These are phyloP conservation scores for Clarireedia sp. DNA, from an alignment of 2,329 filamentous ascomycete species.

Conservation along the genomic window DNA sequence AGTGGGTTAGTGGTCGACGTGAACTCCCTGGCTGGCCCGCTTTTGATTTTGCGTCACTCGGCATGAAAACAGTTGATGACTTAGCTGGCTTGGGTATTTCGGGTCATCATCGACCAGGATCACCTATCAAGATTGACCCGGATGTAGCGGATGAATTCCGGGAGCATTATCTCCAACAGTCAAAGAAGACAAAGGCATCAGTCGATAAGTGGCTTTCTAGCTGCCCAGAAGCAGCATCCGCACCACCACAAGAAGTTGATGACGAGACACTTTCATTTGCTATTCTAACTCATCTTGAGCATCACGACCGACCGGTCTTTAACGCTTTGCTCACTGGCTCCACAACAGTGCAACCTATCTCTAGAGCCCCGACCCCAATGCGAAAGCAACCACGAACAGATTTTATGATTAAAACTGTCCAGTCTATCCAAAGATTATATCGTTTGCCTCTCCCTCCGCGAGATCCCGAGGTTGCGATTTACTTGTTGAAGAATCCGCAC, in stretches of 20 bases:
- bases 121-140: constrained; percentile 72
- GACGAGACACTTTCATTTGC: constrained; percentile 92
- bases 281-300: constrained; percentile 77
- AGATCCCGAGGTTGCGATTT: constrained; percentile 79
- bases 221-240: constrained; percentile 61
- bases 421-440: constrained; percentile 80
- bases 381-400: constrained; percentile 56
- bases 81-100: constrained; percentile 46
- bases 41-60: constrained; percentile 62
- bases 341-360: constrained; percentile 43
- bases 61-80: constrained; percentile 52
- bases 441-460: constrained; percentile 64
- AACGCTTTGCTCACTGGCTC: constrained; percentile 66
- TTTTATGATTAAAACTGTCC: constrained; percentile 65
- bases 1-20: constrained; percentile 81
- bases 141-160: constrained; percentile 91
- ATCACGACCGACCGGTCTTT: constrained; percentile 70
- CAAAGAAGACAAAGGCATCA: constrained; percentile 82
- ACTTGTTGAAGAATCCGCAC: constrained; percentile 71
- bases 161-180: constrained; percentile 85
- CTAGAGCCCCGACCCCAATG: constrained; percentile 61
- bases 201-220: constrained; percentile 85
- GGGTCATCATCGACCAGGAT: constrained; percentile 43
- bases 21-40: constrained; percentile 86
- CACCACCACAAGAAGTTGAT: constrained; percentile 80